Evolutionary conservation across 805 yeast genomes (phyloP), one percentile per base, ranked within the genome.

Genomic region (Metschnikowia continentalis): DNA sequence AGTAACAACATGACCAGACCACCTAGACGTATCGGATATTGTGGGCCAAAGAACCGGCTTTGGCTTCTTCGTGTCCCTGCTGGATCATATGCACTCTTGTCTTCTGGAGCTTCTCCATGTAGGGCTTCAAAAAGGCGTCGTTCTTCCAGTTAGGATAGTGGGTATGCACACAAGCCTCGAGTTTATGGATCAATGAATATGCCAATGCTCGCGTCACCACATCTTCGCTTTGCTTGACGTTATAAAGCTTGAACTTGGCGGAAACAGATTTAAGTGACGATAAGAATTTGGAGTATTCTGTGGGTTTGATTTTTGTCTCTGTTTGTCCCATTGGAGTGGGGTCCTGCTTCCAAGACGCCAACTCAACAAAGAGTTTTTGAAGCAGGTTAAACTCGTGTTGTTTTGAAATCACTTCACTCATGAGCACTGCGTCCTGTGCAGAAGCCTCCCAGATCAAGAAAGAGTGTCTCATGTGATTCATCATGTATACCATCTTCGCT

Each of bases 391-490:
- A 52, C 7, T 52, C 41, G 32, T 51, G 51, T 13, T 51, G 48
- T 8, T 52, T 41, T 8, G 60, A 38, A 23, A 66, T 60, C 39
- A 54, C 44, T 17, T 57, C 26, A n/a, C 61, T 48, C 14, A 61
- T 51, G 2, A 35, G 43, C 33, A 48, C 45, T 35, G 55, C 55
- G 11, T 52, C 54, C 5, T 42, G 42, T 1, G 60, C 46, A 5
- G 75, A 63, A 2, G 70, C 60, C 51, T 72, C 77, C 76, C 75
- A 73, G 19, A 73, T 72, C 46, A 72, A 55, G 32, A 68, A 61
- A 10, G 67, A 56, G n/a, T 69, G 60, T 42, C 60, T 58, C 35
- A 65, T 35, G 11, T 55, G 54, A 47, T 60, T 48, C 14, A 72
- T 52, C 19, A 45, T 35, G 14, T 50, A 46, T 5, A 73, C 63